Evolutionary conservation across 345 rosid genomes (phyloP).

Genomic region (Luvunga scandens): DNA sequence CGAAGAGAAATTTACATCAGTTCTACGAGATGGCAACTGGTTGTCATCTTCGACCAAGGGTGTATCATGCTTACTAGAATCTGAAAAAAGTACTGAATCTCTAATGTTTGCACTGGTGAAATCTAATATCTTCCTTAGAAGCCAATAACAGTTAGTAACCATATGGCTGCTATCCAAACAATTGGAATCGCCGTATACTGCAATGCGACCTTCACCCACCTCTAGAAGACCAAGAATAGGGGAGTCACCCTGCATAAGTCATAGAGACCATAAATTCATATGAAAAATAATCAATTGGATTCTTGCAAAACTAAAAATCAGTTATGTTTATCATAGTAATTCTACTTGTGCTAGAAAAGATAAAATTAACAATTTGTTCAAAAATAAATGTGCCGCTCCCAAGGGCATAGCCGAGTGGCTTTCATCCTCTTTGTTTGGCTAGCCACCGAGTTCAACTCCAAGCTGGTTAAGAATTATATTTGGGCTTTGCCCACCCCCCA

Average conservation of each 20-base stretch:
- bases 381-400: neutral
- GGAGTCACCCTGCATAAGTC: slow-evolving; percentile 62
- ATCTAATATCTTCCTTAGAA: slow-evolving; percentile 77
- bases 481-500: no score
- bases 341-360: neutral
- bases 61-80: slow-evolving; percentile 44
- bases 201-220: slow-evolving; percentile 74
- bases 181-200: slow-evolving; percentile 95
- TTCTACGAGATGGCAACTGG: slow-evolving; percentile 79
- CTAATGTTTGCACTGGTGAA: slow-evolving; percentile 64
- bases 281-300: neutral
- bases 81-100: slow-evolving; percentile 77
- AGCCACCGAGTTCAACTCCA: no score
- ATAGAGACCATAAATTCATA: slow-evolving; percentile 11
- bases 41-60: slow-evolving; percentile 60
- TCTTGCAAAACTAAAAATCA: neutral
- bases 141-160: slow-evolving; percentile 98
- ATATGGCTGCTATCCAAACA: slow-evolving; percentile 97
- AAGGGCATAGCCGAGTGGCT: no score
- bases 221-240: slow-evolving; percentile 85
- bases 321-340: neutral
- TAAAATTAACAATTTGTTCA: neutral
- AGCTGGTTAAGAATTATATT: no score
- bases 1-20: slow-evolving; percentile 78
- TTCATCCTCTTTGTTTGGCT: no score